phyloP scores from a whole-genome alignment of 2,329 filamentous ascomycete genomes.

The Canariomyces notabilis region DNA sequence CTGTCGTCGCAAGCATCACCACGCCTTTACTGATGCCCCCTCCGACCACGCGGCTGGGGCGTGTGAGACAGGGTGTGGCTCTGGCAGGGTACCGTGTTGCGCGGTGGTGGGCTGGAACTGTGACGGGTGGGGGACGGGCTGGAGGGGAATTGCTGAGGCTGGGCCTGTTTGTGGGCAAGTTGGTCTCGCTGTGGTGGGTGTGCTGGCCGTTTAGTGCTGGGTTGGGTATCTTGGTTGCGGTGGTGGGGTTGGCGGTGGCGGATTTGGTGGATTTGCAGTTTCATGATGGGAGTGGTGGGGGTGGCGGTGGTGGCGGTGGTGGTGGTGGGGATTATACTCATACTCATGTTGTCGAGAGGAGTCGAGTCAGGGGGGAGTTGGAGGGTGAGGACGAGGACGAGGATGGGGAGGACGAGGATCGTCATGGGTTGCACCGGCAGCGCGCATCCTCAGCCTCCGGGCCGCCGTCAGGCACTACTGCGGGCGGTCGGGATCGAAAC shows the following conservation, averaged over 20 bases:
- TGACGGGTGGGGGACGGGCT: too few relatives aligned
- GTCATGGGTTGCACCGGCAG: too few relatives aligned
- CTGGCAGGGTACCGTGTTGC: slow-evolving; percentile 35
- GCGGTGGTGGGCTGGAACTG: slow-evolving; percentile 30
- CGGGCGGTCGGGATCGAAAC: slow-evolving; percentile 16
- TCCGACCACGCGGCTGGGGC: slow-evolving; percentile 34
- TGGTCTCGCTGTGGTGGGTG: slow-evolving; percentile 47
- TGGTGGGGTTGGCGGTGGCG: slow-evolving; percentile 11
- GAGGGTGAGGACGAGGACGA: too few relatives aligned
- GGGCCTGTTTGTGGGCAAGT: slow-evolving; percentile 62
- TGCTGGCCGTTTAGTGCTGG: slow-evolving; percentile 19
- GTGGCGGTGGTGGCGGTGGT: background rate
- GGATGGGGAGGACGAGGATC: too few relatives aligned
- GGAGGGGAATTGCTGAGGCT: too few relatives aligned
- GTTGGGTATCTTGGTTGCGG: background rate
- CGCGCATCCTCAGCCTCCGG: too few relatives aligned
- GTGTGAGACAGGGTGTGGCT: slow-evolving; percentile 31
- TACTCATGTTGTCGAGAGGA: too few relatives aligned
- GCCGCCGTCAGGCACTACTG: too few relatives aligned
- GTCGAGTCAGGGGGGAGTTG: too few relatives aligned
- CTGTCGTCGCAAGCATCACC: slow-evolving; percentile 20
- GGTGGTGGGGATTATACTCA: background rate
- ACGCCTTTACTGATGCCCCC: slow-evolving; percentile 48
- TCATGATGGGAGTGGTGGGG: background rate
- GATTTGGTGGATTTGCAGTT: slow-evolving; percentile 8